Evolutionary conservation across 495 filamentous ascomycete genomes (phyloP), one percentile per base, ranked within the genome.

Genomic region (Talaromyces stipitatus): DNA sequence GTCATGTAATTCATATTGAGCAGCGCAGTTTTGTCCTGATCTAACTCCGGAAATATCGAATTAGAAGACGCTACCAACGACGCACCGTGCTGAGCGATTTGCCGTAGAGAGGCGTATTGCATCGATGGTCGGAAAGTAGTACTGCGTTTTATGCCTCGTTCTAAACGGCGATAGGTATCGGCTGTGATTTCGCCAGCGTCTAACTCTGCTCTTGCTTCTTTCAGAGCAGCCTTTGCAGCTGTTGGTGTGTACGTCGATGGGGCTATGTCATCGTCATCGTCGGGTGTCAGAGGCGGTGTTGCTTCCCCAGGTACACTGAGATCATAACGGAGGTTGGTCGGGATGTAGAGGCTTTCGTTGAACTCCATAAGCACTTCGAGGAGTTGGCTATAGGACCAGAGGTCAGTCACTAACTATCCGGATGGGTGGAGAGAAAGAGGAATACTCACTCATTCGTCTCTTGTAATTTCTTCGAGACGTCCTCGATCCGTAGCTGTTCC

Each of bases 311-410:
- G 74, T 54, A 76, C 66, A 62, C 66, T 62, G 70, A 80, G 61
- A 61, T 85, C 72, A 69, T 89, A 90, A 62, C 90, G 88, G 60
- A 87, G 77, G 50, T 85, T 76, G 23, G 87, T 79, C 5, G 89
- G 83, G 26, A 97, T 81, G 65, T 89, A 88, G 3, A 82, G 68
- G 33, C 81, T 86, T 20, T 88, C 83, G 69, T 97, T 97, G 62
- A 95, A 82, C 60, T 96, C 92, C 48, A 94, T 78, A 24, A 94
- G 81, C 27, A 96, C 73, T 62, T 96, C 94, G 23, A 96, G 81
- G 12, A 95, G 72, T 60, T 87, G 86, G 57, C 87, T 90, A 27
- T 72, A 61, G 71, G 65, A 48, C 41, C 18, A 41, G 5, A 48
- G 41, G 32, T 52, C 10, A 56, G 23, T 48, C 3, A 41, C n/a